A percentile compares a stretch with the other conserved stretches of the same genome.
Conservation (phyloP, 495 filamentous ascomycete genomes). For the Lasiosphaeria miniovina region DNA sequence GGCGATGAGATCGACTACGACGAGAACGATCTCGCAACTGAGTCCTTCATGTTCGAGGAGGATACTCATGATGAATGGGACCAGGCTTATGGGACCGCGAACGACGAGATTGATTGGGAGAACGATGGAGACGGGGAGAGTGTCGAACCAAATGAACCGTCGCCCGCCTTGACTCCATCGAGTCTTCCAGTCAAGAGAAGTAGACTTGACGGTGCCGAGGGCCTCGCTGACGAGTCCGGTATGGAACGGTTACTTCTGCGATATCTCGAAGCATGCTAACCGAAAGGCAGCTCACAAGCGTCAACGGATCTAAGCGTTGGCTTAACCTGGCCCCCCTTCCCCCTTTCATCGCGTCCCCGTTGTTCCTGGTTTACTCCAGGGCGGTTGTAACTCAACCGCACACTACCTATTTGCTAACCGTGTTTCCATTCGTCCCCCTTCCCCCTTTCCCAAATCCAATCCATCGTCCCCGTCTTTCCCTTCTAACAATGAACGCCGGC, state of each 20-base stretch:
- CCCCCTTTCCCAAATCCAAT: no score
- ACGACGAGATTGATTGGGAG: conserved; percentile 47
- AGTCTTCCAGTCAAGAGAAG: conserved; percentile 26
- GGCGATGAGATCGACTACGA: conserved; percentile 49
- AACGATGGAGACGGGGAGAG: conserved; percentile 38
- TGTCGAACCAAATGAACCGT: conserved; percentile 6
- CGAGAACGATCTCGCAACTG: conserved; percentile 1
- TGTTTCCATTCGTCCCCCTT: no score
- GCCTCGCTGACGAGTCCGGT: conserved; percentile 40
- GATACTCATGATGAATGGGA: conserved; percentile 6
- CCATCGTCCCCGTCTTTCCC: no score
- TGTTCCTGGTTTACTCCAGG: background rate
- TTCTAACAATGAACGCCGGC: no score
- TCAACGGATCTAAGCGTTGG: conserved; percentile 43
- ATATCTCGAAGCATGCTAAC: conserved; percentile 22
- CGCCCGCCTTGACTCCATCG: conserved; percentile 7
- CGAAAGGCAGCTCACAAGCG: conserved; percentile 44
- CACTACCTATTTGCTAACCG: no score
- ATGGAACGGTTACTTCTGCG: conserved; percentile 15
- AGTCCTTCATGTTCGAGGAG: conserved; percentile 11
- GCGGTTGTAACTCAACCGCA: conserved; percentile 5
- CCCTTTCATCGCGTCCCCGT: background rate
- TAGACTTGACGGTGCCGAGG: conserved; percentile 31
- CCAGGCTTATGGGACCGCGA: conserved; percentile 2
- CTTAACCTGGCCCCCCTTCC: background rate